Evolutionary conservation across 2,329 filamentous ascomycete species (phyloP), one percentile per base, ranked within the genome.

Genomic region (Emericellopsis atlantica): DNA sequence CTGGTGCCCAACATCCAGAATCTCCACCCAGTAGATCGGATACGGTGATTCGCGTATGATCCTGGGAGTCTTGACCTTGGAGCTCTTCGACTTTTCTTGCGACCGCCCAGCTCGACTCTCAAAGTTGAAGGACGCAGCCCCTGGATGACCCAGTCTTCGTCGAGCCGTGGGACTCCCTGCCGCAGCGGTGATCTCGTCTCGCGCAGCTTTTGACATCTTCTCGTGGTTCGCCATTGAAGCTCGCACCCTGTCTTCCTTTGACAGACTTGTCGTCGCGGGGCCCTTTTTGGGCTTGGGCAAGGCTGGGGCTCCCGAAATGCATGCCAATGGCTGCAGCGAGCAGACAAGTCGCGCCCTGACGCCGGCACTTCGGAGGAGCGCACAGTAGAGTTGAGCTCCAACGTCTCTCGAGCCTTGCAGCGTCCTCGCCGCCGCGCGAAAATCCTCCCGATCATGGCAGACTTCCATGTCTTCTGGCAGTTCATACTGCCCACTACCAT

Each of bases 21-120:
- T 81, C 61, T 98, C 92, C 1, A 95, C 81, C 92, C 92, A 98
- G 55, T 88, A 96, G 4, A 96, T 72, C 0, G 92, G 92, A 51
- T 81, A 85, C 0, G 75, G 60, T 0, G 87, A 89, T 53, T 90
- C 85, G 21, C 70, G 71, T 10, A 82, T 72, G 12, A 54, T 61
- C 41, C 61, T 64, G 10, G 54, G 62, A 40, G 48, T 51, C 21
- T 54, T 60, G 52, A 55, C 58, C 22, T 47, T 48, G 32, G 51
- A 50, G n/a, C 29, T 39, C 14, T 31, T 10, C 8, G 29, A 14
- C 15, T 16, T 34, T 1, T 29, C 26, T 9, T 9, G 26, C 26
- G 26, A 29, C 8, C 57, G 65, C 10, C 60, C 57, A 12, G 57
- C 55, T 21, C 61, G 58, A 10, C 73, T 73, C 33, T 57, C 54